A percentile compares a stretch with the other conserved stretches of the same genome.
These are phyloP conservation scores for Backusella australiensis DNA, from an alignment of 192 early-diverging fungal species.

Conservation along the genomic window DNA sequence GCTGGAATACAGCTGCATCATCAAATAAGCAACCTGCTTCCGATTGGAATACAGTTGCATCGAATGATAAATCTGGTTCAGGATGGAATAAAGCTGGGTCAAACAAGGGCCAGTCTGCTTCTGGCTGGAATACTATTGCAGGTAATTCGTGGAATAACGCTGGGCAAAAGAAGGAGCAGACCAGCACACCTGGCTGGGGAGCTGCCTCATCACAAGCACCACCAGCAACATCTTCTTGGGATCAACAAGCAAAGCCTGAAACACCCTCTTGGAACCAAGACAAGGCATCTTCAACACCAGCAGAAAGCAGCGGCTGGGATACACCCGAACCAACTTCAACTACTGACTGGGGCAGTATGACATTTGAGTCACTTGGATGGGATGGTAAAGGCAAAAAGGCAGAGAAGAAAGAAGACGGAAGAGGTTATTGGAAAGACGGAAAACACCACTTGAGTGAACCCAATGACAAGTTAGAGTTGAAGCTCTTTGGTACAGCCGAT, in stretches of 20 bases:
- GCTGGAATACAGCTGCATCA: background rate
- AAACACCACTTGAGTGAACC: background rate
- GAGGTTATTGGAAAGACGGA: conserved; percentile 20
- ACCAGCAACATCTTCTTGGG: background rate
- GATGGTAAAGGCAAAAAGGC: conserved; percentile 9
- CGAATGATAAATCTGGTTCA: too few species aligned
- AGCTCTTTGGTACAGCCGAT: conserved; percentile 51
- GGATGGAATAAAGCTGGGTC: background rate
- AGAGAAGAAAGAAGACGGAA: conserved; percentile 10
- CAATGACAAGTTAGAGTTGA: conserved; percentile 53
- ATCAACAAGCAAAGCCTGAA: background rate
- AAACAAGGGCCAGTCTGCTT: background rate
- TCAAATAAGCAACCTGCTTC: background rate
- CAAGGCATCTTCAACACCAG: background rate
- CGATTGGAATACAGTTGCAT: background rate
- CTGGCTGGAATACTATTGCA: background rate
- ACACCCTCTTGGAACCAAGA: too few species aligned
- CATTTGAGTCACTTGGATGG: conserved; percentile 4
- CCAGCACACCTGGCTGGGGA: background rate
- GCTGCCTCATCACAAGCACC: too few species aligned
- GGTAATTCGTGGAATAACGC: background rate
- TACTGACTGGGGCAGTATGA: conserved; percentile 4
- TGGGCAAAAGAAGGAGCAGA: background rate
- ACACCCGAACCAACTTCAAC: background rate
- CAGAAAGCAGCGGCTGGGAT: background rate